These are phyloP conservation scores for Crithidia fasciculata DNA, from an alignment of 208 protist genomes.

Conservation along the genomic window DNA sequence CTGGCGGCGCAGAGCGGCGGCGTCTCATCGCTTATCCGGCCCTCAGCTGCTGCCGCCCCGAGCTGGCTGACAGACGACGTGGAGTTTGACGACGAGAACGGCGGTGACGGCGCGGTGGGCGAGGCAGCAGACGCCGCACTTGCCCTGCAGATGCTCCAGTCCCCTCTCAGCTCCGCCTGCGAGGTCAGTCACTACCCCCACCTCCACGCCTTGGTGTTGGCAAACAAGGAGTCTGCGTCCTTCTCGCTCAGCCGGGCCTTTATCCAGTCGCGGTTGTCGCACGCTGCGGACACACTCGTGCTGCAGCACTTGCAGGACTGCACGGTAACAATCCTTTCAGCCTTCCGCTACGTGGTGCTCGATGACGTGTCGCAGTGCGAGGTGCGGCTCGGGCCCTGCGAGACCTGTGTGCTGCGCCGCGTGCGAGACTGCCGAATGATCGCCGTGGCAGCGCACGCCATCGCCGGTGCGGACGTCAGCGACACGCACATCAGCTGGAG, in stretches of 20 bases:
- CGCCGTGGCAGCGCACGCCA: constrained; percentile 36
- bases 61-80: background rate
- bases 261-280: constrained; percentile 16
- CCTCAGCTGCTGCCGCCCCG: constrained; percentile 18
- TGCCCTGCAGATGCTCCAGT: constrained; percentile 7
- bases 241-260: constrained; percentile 45
- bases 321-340: constrained; percentile 47
- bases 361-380: constrained; percentile 50
- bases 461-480: constrained; percentile 16
- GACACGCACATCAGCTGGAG: constrained; percentile 28
- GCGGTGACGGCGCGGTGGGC: background rate
- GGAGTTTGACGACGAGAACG: background rate
- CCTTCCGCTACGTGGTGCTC: constrained; percentile 68
- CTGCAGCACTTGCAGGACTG: constrained; percentile 62
- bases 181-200: constrained; percentile 33
- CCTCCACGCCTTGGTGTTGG: constrained; percentile 49
- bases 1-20: background rate
- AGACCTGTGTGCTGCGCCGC: constrained; percentile 47
- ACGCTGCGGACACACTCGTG: constrained; percentile 52
- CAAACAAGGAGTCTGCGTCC: constrained; percentile 27
- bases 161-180: background rate
- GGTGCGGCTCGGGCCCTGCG: constrained; percentile 66
- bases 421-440: constrained; percentile 48
- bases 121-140: background rate
- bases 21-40: constrained; percentile 17